Percentiles rank a stretch among this genome's conserved stretches.
Evolutionary conservation across 306 rosid species (phyloP).

Genomic region (Medicago lupulina): DNA sequence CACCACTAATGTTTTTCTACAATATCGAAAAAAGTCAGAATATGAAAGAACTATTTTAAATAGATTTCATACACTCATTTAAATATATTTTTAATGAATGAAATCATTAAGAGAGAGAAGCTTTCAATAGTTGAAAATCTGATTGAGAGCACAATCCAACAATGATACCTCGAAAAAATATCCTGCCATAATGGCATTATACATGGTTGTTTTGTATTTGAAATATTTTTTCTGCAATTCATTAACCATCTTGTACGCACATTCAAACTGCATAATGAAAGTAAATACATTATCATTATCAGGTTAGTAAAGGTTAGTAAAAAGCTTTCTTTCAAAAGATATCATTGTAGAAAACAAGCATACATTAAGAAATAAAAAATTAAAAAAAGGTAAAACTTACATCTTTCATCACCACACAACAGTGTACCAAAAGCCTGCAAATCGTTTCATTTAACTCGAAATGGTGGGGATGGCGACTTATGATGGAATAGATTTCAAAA

Average conservation of each 20-base stretch:
- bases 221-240: constrained; percentile 59
- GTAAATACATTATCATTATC: constrained; percentile 30
- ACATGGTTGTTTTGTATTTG: constrained; percentile 60
- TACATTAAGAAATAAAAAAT: constrained; percentile 28
- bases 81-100: constrained; percentile 11
- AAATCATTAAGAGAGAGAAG: not conserved
- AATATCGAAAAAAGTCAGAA: constrained; percentile 35
- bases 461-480: constrained; percentile 47
- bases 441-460: constrained; percentile 62
- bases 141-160: constrained; percentile 26
- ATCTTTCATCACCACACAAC: constrained; percentile 70
- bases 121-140: constrained; percentile 9
- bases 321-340: constrained; percentile 5
- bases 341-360: constrained; percentile 30
- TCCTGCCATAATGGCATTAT: constrained; percentile 87
- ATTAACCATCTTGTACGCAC: constrained; percentile 67
- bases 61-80: not conserved
- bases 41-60: constrained; percentile 29
- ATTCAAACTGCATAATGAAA: constrained; percentile 61
- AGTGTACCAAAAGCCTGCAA: constrained; percentile 69
- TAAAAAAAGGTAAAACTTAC: constrained; percentile 54
- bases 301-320: constrained; percentile 22
- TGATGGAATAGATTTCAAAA: constrained; percentile 62
- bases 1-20: constrained; percentile 73
- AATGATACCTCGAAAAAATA: constrained; percentile 81